phyloP scores from a whole-genome alignment of 2,329 filamentous ascomycete species.

The Fusarium setosum region DNA sequence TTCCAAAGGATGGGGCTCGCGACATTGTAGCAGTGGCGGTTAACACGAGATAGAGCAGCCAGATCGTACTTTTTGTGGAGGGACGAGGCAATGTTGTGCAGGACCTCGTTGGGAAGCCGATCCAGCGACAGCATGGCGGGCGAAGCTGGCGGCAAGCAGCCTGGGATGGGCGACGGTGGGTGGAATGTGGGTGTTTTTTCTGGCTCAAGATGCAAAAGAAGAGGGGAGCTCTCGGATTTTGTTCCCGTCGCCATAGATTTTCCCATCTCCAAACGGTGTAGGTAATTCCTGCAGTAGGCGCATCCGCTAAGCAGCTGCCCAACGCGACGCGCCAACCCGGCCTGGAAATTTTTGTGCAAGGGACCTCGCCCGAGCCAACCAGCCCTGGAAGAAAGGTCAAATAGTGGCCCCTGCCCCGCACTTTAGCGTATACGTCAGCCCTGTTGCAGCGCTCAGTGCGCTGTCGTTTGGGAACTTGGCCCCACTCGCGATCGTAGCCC shows the following conservation, averaged over 20 bases:
- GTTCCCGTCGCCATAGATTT: constrained; percentile 14
- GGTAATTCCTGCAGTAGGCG: constrained; percentile 3
- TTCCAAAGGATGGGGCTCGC: constrained; percentile 43
- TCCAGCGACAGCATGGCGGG: constrained; percentile 45
- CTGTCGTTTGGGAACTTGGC: not conserved
- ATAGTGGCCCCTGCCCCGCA: constrained; percentile 9
- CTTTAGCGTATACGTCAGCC: constrained; percentile 20
- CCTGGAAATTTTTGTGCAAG: not conserved
- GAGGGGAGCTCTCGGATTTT: constrained; percentile 36
- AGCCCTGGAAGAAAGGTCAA: not conserved
- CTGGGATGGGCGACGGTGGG: constrained; percentile 1
- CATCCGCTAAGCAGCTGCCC: constrained; percentile 4
- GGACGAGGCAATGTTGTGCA: constrained; percentile 39
- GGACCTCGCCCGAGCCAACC: constrained; percentile 15
- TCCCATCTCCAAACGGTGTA: constrained; percentile 7
- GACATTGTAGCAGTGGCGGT: constrained; percentile 40
- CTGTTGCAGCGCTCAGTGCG: constrained; percentile 7
- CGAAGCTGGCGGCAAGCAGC: constrained; percentile 25
- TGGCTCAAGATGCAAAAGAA: constrained; percentile 3
- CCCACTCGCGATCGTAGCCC: constrained; percentile 3
- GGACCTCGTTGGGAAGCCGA: constrained; percentile 45
- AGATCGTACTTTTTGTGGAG: constrained; percentile 42
- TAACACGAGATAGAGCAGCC: constrained; percentile 38
- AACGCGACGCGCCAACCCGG: constrained; percentile 8
- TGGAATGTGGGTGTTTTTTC: constrained; percentile 16